Evolutionary conservation across 345 rosid species (phyloP), one percentile per base, ranked within the genome.

Genomic region (Lenwebbia sp.): DNA sequence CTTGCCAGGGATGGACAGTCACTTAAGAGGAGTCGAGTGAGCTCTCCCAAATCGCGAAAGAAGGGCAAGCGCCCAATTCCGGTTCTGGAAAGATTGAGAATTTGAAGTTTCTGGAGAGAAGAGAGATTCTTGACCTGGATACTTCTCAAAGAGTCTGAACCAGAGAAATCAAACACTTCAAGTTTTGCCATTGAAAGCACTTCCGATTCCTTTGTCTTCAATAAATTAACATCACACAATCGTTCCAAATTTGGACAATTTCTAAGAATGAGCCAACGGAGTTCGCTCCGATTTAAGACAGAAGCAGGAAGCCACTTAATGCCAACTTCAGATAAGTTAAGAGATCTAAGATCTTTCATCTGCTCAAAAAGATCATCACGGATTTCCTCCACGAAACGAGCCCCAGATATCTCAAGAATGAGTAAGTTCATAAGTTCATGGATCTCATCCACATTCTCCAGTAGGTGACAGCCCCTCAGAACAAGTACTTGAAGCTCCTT

Each of bases 261-360:
- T 82, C 94, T 91, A 8, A 86, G 82, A 51, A 83, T 65, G 84
- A 95, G 95, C 87, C 91, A 88, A 40, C 58, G 86, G 47, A 93
- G 92, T 33, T 90, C 90, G 60, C 86, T 40, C 82, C 87, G 60
- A 23, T 51, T 26, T 23, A 89, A 85, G 83, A 91, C 86, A 33
- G 90, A 84, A 6, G 41, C 2, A 51, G 90, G 84, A 15, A 91
- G 70, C 51, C 13, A 2, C 57, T 55, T 41, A 33, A 56, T 22
- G 62, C 85, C 85, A 33, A 57, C 22, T 57, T 47, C 85, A 33
- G 54, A 84, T 47, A 56, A 44, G 70, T 58, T 56, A 57, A 84
- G 40, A 44, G 70, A 54, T 37, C 54, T 84, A 19, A 84, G n/a
- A 41, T 84, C 56, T 23, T 55, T 19, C 85, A 84, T 54, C 7